phyloP scores from a whole-genome alignment of 805 yeast genomes.

The Yamadazyma sp. region DNA sequence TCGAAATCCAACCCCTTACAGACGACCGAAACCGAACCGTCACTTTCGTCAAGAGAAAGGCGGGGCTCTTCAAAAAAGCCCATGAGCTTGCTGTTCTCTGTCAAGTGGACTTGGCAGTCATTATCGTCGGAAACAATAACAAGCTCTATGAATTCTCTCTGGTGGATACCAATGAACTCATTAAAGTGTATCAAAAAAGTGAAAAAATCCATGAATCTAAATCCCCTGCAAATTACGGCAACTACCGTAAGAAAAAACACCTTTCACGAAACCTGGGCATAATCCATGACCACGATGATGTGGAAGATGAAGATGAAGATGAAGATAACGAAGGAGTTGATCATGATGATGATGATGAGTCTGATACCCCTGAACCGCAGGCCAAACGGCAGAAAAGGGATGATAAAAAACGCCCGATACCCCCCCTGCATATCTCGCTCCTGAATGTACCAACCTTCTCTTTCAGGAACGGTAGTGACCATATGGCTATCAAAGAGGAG shows the following conservation, averaged over 20 bases:
- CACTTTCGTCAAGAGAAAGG: constrained; percentile 91
- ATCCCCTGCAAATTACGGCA: constrained; percentile 66
- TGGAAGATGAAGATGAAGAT: constrained; percentile 22
- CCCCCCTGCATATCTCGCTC: constrained; percentile 22
- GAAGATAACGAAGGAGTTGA: constrained; percentile 26
- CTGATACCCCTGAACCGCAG: constrained; percentile 33
- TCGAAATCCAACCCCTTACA: constrained; percentile 84
- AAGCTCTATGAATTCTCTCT: constrained; percentile 84
- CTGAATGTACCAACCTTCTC: constrained; percentile 20
- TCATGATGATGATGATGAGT: constrained; percentile 39
- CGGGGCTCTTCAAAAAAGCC: constrained; percentile 88
- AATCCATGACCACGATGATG: constrained; percentile 17
- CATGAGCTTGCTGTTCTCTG: constrained; percentile 86
- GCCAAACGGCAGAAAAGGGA: constrained; percentile 24
- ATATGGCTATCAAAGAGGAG: constrained; percentile 17
- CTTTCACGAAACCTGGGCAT: constrained; percentile 12
- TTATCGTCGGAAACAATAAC: constrained; percentile 79
- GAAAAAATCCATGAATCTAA: constrained; percentile 54
- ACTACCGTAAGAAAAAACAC: constrained; percentile 43
- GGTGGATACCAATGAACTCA: constrained; percentile 48
- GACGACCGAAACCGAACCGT: constrained; percentile 86
- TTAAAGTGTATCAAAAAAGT: constrained; percentile 23
- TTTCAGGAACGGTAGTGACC: constrained; percentile 7
- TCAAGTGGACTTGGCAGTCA: constrained; percentile 89
- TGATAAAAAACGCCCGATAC: constrained; percentile 10